Evolutionary conservation across 2,329 filamentous ascomycete species (phyloP).

Genomic region (Sarocladium kiliense): DNA sequence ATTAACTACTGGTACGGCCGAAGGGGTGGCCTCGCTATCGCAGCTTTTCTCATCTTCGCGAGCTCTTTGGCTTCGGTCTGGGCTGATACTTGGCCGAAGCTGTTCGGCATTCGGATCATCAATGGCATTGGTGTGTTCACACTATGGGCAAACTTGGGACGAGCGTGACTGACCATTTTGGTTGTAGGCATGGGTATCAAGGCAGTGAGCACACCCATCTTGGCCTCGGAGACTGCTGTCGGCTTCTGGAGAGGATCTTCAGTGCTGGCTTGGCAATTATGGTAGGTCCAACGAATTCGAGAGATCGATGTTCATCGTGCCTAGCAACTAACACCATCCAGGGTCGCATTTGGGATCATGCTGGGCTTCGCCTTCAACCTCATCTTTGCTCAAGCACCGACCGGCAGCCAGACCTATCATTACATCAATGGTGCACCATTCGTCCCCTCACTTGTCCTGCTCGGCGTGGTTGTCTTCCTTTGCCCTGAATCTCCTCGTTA

Average conservation of each 20-base stretch:
- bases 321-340: too few relatives aligned
- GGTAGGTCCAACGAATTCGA: conserved; percentile 17
- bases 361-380: conserved; percentile 31
- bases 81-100: conserved; percentile 24
- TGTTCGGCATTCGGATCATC: conserved; percentile 29
- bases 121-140: conserved; percentile 33
- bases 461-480: conserved; percentile 28
- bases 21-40: conserved; percentile 32
- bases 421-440: conserved; percentile 34
- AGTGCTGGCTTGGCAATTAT: conserved; percentile 42
- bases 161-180: neutral
- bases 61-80: conserved; percentile 33
- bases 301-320: too few relatives aligned
- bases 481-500: conserved; percentile 38
- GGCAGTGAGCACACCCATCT: conserved; percentile 41
- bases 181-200: conserved; percentile 40
- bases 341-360: conserved; percentile 31
- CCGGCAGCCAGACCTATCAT: conserved; percentile 15
- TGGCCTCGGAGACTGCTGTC: conserved; percentile 41
- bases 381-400: conserved; percentile 23
- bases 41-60: conserved; percentile 32
- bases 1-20: conserved; percentile 36
- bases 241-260: conserved; percentile 43
- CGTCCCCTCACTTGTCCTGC: conserved; percentile 29
- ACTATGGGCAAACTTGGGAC: neutral